Percentiles rank a stretch among this genome's conserved stretches.
Evolutionary conservation across 768 basidiomycete species (phyloP).

Genomic region (Macrocybe gigantea): DNA sequence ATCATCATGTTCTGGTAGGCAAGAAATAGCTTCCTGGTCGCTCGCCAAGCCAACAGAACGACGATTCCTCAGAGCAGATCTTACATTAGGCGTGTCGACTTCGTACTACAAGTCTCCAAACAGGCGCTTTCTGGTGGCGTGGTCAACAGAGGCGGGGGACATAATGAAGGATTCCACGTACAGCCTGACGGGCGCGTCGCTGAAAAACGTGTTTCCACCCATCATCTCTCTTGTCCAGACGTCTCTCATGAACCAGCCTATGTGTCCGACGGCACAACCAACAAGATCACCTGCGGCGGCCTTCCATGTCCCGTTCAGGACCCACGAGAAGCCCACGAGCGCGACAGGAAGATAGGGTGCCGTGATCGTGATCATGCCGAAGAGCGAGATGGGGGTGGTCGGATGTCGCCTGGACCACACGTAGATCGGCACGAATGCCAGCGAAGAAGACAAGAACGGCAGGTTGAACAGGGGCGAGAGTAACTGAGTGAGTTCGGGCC

Average conservation of each 20-base stretch:
- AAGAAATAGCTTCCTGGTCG: too few species aligned
- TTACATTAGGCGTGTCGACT: too few species aligned
- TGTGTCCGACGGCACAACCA: slow-evolving; percentile 83
- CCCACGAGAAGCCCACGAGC: slow-evolving; percentile 83
- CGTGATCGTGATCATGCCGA: slow-evolving; percentile 90
- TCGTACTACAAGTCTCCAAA: slow-evolving; percentile 43
- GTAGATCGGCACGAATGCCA: slow-evolving; percentile 95
- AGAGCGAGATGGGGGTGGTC: slow-evolving; percentile 90
- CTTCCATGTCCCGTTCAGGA: slow-evolving; percentile 76
- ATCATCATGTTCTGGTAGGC: too few species aligned
- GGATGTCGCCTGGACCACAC: slow-evolving; percentile 96
- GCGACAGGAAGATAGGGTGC: slow-evolving; percentile 94
- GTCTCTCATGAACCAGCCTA: slow-evolving; percentile 80
- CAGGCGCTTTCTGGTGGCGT: slow-evolving; percentile 47
- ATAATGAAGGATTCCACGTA: slow-evolving; percentile 31
- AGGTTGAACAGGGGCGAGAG: slow-evolving; percentile 87
- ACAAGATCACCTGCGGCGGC: slow-evolving; percentile 78
- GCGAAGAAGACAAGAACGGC: slow-evolving; percentile 88
- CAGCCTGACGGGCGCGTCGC: slow-evolving; percentile 66
- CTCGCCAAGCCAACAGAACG: background rate
- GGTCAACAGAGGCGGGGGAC: background rate
- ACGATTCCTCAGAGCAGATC: slow-evolving; percentile 10
- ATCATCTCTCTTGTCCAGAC: slow-evolving; percentile 88
- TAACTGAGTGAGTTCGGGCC: slow-evolving; percentile 31
- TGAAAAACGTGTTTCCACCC: slow-evolving; percentile 66